phyloP scores from a whole-genome alignment of 1,139 yeast genomes.

The Kluyveromyces sp. region DNA sequence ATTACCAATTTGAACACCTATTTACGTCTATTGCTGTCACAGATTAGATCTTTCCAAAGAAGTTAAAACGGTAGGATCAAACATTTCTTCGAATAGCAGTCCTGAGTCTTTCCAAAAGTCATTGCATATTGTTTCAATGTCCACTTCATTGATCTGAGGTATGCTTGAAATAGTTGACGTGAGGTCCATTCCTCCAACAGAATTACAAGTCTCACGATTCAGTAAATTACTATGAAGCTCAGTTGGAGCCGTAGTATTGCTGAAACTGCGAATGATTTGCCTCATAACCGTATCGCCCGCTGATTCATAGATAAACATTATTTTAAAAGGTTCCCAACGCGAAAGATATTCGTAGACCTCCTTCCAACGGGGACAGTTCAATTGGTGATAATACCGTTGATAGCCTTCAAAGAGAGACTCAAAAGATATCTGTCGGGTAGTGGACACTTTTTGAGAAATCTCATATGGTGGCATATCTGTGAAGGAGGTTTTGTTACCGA shows the following conservation, averaged over 20 bases:
- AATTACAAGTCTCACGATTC: not conserved
- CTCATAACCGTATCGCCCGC: not conserved
- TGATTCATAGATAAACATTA: not conserved
- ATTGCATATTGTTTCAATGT: not conserved
- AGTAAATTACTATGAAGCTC: not conserved
- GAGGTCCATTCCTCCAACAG: not conserved
- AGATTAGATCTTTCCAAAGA: not conserved
- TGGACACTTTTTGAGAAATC: not conserved
- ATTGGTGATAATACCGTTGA: not conserved
- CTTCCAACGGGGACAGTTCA: not conserved
- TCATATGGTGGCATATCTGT: not conserved
- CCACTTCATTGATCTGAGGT: not conserved
- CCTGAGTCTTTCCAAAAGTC: constrained; percentile 1
- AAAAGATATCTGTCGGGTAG: not conserved
- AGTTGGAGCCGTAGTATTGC: not conserved
- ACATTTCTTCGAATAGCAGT: not conserved
- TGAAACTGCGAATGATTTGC: not conserved
- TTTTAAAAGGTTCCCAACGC: not conserved
- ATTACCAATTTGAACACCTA: too few relatives aligned
- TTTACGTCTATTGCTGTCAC: too few relatives aligned
- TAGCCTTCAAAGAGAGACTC: not conserved
- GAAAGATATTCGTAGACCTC: not conserved
- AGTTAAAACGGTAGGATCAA: not conserved
- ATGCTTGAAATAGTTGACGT: not conserved
- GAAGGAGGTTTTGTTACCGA: not conserved